Evolutionary conservation across 495 filamentous ascomycete species (phyloP), one percentile per base, ranked within the genome.

Genomic region (Tuber brumale): DNA sequence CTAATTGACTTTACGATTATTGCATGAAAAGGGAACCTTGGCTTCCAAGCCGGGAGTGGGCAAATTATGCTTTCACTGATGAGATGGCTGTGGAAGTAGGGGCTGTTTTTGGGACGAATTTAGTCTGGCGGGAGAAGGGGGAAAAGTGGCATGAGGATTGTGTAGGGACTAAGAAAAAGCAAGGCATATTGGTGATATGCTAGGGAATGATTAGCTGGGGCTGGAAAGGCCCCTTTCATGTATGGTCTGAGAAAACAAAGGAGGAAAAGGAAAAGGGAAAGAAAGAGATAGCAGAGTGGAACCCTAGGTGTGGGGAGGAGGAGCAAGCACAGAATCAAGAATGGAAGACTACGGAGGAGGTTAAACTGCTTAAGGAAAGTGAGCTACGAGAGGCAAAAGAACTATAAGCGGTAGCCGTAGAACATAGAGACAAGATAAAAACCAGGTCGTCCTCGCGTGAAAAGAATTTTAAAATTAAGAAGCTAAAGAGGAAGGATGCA

Each of bases 381-480:
- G 46, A 48, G 6, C 8, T 48, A 7, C 21, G 7, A 19, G 4
- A 0, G 21, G 46, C 46, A 0, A 48, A 1, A 8, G 21, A 7
- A 4, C 46, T 48, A 6, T 1, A 6, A 19, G 19, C 7, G 0
- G 46, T 3, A 48, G 46, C 46, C 0, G 6, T 23, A 0, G 6
- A 48, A 3, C 19, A 23, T 7, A 6, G 18, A 7, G 6, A 0
- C 23, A 48, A 48, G 21, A 48, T 48, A 21, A 48, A 48, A 23
- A 46, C 4, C 0, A 46, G 0, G 23, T 3, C 19, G 21, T 39
- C 39, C 3, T 75, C 27, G 69, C 39, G 27, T 21, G 69, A 23
- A 4, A 75, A 75, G 27, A 75, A 75, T 27, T 71, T 2, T 16
- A 61, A 75, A 75, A 44, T 71, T 35, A 41, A 73, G 14, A 73